These are phyloP conservation scores for Amauroascus verrucosus DNA, from an alignment of 2,329 filamentous ascomycete species.

Conservation along the genomic window DNA sequence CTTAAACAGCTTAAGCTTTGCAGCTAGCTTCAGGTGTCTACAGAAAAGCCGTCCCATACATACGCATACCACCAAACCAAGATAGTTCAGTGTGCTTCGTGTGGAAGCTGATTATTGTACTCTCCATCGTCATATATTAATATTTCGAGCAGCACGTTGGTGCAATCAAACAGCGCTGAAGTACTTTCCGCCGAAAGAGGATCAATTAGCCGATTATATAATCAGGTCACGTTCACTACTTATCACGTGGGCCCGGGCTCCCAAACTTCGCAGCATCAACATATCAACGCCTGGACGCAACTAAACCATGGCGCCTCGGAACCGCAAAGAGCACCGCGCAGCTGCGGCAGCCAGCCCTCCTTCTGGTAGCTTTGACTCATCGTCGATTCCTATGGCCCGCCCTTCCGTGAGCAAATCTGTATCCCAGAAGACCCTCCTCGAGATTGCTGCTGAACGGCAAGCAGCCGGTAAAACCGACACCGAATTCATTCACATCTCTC, in stretches of 20 bases:
- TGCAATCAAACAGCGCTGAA: too few species aligned
- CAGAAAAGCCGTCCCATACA: too few species aligned
- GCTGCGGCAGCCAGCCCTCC: conserved; percentile 23
- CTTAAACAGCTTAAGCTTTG: conserved; percentile 5
- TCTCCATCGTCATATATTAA: too few species aligned
- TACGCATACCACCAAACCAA: too few species aligned
- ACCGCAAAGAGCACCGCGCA: conserved; percentile 33
- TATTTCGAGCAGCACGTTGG: too few species aligned
- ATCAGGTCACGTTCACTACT: too few species aligned
- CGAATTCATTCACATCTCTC: conserved; percentile 26
- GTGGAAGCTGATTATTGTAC: too few species aligned
- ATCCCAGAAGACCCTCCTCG: conserved; percentile 29
- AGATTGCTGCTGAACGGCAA: conserved; percentile 38
- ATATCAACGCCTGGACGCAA: too few species aligned
- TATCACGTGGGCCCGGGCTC: too few species aligned
- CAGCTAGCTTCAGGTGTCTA: background rate
- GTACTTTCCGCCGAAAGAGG: too few species aligned
- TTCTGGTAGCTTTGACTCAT: conserved; percentile 12
- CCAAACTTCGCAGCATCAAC: background rate
- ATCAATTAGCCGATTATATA: too few species aligned
- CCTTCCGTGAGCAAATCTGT: conserved; percentile 17
- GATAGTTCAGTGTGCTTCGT: too few species aligned
- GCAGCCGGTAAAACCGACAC: conserved; percentile 18
- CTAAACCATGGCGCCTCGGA: conserved; percentile 17
- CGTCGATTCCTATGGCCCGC: conserved; percentile 28